A percentile compares a stretch with the other conserved stretches of the same genome.
Conservation (phyloP, 1,284 basidiomycete species). For the Boletellus deceptivus region DNA sequence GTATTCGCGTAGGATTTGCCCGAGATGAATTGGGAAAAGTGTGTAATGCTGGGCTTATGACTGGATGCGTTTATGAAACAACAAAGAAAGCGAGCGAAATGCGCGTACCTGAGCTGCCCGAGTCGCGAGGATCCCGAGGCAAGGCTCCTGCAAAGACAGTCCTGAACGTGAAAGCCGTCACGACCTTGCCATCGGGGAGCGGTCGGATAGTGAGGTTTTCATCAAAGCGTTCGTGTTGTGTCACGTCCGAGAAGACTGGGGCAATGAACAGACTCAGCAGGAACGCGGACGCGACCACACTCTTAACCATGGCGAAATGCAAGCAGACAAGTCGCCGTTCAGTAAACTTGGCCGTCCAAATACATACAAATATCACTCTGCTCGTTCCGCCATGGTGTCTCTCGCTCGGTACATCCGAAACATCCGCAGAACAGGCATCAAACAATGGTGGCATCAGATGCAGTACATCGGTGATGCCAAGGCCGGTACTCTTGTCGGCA, state of each 20-base stretch:
- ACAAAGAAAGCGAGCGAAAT: background rate
- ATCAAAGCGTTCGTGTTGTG: too few species aligned
- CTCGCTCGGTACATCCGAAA: conserved; percentile 73
- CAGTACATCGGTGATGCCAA: conserved; percentile 93
- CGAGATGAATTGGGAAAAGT: conserved; percentile 81
- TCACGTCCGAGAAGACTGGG: background rate
- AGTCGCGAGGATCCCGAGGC: conserved; percentile 46
- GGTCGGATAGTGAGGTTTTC: conserved; percentile 63
- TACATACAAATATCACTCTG: conserved; percentile 20
- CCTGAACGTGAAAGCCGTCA: conserved; percentile 81
- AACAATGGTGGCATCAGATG: conserved; percentile 82
- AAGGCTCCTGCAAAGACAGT: conserved; percentile 53
- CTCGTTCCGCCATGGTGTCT: conserved; percentile 55
- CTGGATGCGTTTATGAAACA: background rate
- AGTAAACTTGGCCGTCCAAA: conserved; percentile 15
- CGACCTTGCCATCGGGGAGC: conserved; percentile 82
- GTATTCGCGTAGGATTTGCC: conserved; percentile 83
- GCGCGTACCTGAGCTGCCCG: conserved; percentile 44
- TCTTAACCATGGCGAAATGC: conserved; percentile 4
- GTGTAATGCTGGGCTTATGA: conserved; percentile 70
- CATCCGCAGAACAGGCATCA: conserved; percentile 70
- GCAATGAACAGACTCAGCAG: conserved; percentile 10
- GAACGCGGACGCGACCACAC: conserved; percentile 5
- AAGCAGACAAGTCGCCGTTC: too few species aligned
- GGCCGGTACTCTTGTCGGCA: conserved; percentile 73